phyloP scores from a whole-genome alignment of 2,329 filamentous ascomycete species.

The Ambrosiella beaveri region DNA sequence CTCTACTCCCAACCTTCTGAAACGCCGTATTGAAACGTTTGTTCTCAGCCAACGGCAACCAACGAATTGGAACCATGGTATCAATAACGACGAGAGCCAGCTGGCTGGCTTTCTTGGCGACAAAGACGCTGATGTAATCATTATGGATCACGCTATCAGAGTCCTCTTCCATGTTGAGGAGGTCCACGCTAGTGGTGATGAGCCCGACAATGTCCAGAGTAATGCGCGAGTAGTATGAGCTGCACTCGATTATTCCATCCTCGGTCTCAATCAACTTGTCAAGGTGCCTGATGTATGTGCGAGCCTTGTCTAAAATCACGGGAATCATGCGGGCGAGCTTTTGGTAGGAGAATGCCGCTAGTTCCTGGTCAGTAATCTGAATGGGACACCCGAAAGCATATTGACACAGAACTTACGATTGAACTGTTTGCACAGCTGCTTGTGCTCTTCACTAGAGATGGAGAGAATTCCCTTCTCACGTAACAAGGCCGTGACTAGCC shows the following conservation, averaged over 20 bases:
- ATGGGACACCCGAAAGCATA: background rate
- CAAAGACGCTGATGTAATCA: slow-evolving; percentile 17
- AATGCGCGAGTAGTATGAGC: slow-evolving; percentile 18
- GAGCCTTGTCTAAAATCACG: slow-evolving; percentile 20
- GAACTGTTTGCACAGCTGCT: slow-evolving; percentile 20
- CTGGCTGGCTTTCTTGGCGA: slow-evolving; percentile 15
- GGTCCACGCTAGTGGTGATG: slow-evolving; percentile 20
- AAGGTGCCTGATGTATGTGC: slow-evolving; percentile 17
- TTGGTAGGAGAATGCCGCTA: slow-evolving; percentile 19
- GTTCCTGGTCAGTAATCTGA: background rate
- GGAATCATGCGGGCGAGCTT: slow-evolving; percentile 22
- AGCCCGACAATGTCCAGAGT: slow-evolving; percentile 23
- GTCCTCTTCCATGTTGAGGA: slow-evolving; percentile 17
- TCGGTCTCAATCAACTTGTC: slow-evolving; percentile 13
- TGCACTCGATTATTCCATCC: slow-evolving; percentile 13
- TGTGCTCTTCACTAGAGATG: slow-evolving; percentile 22
- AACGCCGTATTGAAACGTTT: slow-evolving; percentile 21
- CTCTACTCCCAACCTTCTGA: slow-evolving; percentile 17
- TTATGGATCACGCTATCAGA: slow-evolving; percentile 16
- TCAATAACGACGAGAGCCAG: slow-evolving; percentile 18
- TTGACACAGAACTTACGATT: slow-evolving; percentile 14
- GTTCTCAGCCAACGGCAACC: slow-evolving; percentile 23
- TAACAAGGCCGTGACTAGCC: slow-evolving; percentile 14
- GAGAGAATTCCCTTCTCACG: slow-evolving; percentile 19
- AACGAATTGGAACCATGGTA: slow-evolving; percentile 21